phyloP scores from a whole-genome alignment of 2,329 filamentous ascomycete species.

The Colletotrichum nymphaeae region DNA sequence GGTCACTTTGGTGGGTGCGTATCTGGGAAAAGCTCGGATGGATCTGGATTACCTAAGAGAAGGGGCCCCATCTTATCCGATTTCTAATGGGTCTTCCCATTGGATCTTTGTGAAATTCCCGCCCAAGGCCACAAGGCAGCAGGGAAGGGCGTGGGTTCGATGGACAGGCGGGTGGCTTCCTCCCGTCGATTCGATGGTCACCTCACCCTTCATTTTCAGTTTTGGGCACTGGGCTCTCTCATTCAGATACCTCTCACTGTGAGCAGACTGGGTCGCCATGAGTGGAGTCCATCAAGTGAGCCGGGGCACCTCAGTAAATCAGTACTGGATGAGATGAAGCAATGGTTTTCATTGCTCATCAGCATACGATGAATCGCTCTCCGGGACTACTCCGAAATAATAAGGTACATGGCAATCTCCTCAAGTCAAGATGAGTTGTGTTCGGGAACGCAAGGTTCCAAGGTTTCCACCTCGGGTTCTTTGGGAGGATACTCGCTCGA shows the following conservation, averaged over 20 bases:
- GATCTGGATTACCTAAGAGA: constrained; percentile 26
- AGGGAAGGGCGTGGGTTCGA: neutral
- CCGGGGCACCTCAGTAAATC: neutral
- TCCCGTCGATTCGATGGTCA: no score
- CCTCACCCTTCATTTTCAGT: no score
- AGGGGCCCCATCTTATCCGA: neutral
- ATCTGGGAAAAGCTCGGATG: constrained; percentile 11
- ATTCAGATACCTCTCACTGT: neutral
- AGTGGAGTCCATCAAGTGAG: neutral
- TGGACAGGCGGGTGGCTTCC: neutral
- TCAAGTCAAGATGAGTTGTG: neutral
- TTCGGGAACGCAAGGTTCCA: no score
- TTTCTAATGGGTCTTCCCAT: constrained; percentile 12
- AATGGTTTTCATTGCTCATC: neutral
- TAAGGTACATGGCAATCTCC: neutral
- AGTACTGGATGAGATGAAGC: neutral
- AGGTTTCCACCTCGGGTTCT: neutral
- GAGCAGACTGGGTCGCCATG: neutral
- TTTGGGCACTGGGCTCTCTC: no score
- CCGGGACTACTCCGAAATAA: neutral
- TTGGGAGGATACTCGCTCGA: neutral
- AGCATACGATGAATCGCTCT: neutral
- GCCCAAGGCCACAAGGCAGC: constrained; percentile 13
- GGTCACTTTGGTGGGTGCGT: neutral
- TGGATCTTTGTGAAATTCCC: neutral